Conservation (phyloP, 2,329 filamentous ascomycete genomes). For the Tolypocladium nubicola region DNA sequence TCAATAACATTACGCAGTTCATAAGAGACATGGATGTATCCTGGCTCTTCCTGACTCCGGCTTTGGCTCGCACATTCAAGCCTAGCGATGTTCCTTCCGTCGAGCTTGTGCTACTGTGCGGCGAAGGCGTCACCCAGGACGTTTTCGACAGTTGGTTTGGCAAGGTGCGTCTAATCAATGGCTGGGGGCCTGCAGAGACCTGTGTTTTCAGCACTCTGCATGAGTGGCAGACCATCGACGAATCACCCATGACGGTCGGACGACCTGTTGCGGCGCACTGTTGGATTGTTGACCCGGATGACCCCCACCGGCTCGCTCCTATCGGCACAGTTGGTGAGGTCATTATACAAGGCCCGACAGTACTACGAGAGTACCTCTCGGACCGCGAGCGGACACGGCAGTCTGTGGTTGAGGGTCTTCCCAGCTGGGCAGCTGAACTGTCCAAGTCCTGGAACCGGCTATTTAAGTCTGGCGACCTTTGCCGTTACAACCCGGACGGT, state of each 20-base stretch:
- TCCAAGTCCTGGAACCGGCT: neutral
- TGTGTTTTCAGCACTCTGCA: neutral
- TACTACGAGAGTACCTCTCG: neutral
- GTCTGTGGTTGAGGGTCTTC: too few species aligned
- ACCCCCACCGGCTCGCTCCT: neutral
- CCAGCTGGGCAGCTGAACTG: too few species aligned
- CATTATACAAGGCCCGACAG: neutral
- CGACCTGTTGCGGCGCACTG: neutral
- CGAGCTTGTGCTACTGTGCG: slow-evolving; percentile 1
- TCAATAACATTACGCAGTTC: neutral
- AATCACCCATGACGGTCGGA: neutral
- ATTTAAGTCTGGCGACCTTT: slow-evolving; percentile 10
- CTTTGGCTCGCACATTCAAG: neutral
- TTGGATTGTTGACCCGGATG: neutral
- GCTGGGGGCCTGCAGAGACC: neutral
- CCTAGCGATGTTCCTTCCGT: slow-evolving; percentile 1
- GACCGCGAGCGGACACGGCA: neutral
- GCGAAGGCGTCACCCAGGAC: slow-evolving; percentile 1
- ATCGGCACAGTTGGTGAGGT: neutral
- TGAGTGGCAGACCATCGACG: neutral
- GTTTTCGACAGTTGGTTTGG: neutral
- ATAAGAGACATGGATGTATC: neutral
- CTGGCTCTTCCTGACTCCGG: slow-evolving; percentile 1
- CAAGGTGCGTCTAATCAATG: neutral
- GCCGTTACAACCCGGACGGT: slow-evolving; percentile 18